These are phyloP conservation scores for Blepharisma undulans DNA, from an alignment of 169 alveolate genomes.

Conservation along the genomic window DNA sequence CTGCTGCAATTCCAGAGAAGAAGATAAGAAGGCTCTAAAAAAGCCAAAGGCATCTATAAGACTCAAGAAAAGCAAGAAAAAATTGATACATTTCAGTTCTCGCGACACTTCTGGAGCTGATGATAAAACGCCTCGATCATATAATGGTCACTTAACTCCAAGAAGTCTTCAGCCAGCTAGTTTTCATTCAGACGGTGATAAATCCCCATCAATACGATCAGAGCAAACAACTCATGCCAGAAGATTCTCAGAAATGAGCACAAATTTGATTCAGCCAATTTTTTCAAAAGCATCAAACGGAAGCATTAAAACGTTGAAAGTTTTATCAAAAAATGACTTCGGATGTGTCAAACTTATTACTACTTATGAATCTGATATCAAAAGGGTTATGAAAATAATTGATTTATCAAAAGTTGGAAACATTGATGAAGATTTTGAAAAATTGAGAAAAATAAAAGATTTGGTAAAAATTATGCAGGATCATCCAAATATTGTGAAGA, in stretches of 20 bases:
- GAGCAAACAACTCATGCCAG: background rate
- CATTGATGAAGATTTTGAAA: background rate
- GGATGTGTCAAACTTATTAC: background rate
- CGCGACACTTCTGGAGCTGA: background rate
- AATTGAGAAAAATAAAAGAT: background rate
- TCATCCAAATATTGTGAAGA: conserved; percentile 75
- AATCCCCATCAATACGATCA: background rate
- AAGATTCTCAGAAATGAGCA: background rate
- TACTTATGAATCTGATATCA: background rate
- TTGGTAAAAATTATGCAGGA: conserved; percentile 5
- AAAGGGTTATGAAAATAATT: background rate
- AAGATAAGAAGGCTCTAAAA: background rate
- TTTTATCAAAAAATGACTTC: background rate
- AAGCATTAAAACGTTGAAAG: background rate
- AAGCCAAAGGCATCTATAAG: background rate
- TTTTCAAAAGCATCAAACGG: background rate
- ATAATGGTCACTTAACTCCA: background rate
- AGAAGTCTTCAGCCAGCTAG: background rate
- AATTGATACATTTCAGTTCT: background rate
- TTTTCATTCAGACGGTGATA: background rate
- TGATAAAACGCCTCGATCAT: background rate
- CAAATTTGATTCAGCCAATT: background rate
- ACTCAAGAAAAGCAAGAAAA: background rate
- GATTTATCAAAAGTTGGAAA: background rate
- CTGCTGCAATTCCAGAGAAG: background rate